phyloP scores from a whole-genome alignment of 495 filamentous ascomycete genomes.

The Aspergillus sclerotioniger region DNA sequence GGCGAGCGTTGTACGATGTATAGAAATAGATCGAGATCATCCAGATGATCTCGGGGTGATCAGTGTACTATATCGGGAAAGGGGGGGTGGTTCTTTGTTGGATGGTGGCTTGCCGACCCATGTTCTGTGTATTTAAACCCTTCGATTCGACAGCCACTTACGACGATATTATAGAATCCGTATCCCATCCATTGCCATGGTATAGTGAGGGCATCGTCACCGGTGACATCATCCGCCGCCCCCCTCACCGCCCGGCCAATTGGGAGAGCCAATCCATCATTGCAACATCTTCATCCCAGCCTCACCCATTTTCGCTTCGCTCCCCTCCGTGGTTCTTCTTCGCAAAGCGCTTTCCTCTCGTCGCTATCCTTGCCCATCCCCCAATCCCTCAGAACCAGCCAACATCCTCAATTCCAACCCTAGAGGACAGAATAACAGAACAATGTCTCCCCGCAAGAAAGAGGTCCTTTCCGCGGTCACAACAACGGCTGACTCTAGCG shows the following conservation, averaged over 20 bases:
- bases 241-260: neutral
- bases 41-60: neutral
- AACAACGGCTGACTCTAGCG: constrained; percentile 6
- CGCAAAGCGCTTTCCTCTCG: neutral
- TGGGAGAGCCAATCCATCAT: neutral
- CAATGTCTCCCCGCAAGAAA: constrained; percentile 25
- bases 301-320: neutral
- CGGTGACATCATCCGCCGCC: constrained; percentile 5
- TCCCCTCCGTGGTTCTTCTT: neutral
- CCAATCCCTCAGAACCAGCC: constrained; percentile 6
- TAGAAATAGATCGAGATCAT: neutral
- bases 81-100: neutral
- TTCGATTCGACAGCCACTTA: neutral
- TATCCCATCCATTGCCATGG: neutral
- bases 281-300: neutral
- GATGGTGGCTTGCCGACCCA: neutral
- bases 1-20: neutral
- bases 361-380: neutral
- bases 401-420: neutral
- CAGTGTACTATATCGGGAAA: neutral
- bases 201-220: neutral
- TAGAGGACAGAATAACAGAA: neutral
- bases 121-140: neutral
- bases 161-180: neutral
- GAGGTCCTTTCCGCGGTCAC: constrained; percentile 12